These are phyloP conservation scores for Friedmanniomyces endolithicus DNA, from an alignment of 495 filamentous ascomycete genomes.

Conservation along the genomic window DNA sequence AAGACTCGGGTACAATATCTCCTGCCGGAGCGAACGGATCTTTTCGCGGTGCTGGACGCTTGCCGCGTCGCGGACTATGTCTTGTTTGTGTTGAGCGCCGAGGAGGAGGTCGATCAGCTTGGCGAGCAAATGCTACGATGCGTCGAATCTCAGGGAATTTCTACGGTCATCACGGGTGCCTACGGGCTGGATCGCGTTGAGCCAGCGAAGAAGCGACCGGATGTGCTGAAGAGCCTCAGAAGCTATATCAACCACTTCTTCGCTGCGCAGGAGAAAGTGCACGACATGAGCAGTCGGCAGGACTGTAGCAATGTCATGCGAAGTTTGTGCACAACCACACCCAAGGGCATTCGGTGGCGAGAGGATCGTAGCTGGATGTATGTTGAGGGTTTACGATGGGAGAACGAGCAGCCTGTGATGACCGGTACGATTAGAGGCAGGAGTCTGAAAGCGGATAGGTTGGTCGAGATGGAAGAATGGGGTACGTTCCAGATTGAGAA, in stretches of 20 bases:
- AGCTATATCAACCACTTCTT: constrained; percentile 91
- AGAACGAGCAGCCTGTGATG: constrained; percentile 47
- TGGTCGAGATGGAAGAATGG: constrained; percentile 87
- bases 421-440: constrained; percentile 80
- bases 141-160: constrained; percentile 86
- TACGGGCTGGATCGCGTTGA: constrained; percentile 46
- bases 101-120: constrained; percentile 66
- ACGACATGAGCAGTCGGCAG: constrained; percentile 70
- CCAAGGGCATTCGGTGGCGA: constrained; percentile 86
- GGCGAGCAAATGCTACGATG: constrained; percentile 72
- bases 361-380: constrained; percentile 92
- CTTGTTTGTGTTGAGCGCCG: constrained; percentile 64
- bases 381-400: constrained; percentile 66
- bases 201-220: constrained; percentile 59
- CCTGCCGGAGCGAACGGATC: constrained; percentile 47
- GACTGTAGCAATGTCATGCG: constrained; percentile 83
- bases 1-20: constrained; percentile 86
- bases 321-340: constrained; percentile 74
- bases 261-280: constrained; percentile 73
- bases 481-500: constrained; percentile 90
- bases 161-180: constrained; percentile 67
- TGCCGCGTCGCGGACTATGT: constrained; percentile 84
- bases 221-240: constrained; percentile 66
- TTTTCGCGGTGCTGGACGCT: constrained; percentile 68
- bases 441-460: constrained; percentile 73